Conservation (phyloP, 1,284 basidiomycete genomes). For the Leccinum griseonigrum region DNA sequence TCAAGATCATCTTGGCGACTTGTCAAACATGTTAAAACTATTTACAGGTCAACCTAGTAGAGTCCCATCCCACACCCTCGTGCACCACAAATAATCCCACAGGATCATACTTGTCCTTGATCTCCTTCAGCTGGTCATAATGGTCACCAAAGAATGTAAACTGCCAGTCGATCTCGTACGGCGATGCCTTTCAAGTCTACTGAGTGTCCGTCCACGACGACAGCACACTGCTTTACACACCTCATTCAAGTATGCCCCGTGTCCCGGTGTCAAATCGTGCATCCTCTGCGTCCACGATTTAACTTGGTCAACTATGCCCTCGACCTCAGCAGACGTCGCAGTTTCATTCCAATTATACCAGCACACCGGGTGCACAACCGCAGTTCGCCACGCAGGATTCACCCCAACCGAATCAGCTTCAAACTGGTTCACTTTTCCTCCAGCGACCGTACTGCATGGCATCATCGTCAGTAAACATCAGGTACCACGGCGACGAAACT, state of each 20-base stretch:
- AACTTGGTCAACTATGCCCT: conserved; percentile 23
- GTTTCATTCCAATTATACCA: conserved; percentile 34
- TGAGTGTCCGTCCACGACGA: not conserved
- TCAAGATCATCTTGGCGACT: not conserved
- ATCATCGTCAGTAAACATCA: not conserved
- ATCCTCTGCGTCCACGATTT: conserved; percentile 26
- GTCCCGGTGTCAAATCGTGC: conserved; percentile 27
- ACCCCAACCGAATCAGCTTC: conserved; percentile 39
- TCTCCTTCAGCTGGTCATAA: conserved; percentile 36
- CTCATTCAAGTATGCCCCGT: conserved; percentile 44
- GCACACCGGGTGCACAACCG: conserved; percentile 31
- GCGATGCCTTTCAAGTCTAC: conserved; percentile 33
- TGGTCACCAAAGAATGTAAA: conserved; percentile 45
- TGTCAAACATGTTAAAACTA: not conserved
- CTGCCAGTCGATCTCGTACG: conserved; percentile 38
- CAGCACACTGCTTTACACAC: conserved; percentile 19
- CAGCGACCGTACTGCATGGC: conserved; percentile 33
- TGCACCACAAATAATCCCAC: not conserved
- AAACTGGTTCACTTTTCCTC: conserved; percentile 38
- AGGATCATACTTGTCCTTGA: conserved; percentile 47
- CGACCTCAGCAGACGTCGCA: conserved; percentile 26
- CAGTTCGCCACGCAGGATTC: conserved; percentile 44
- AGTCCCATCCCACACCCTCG: conserved; percentile 20
- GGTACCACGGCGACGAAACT: not conserved
- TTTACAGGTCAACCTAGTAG: not conserved